Base-by-base conservation (phyloP, 2,329 filamentous ascomycete genomes). In the Alternaria sp. region DNA sequence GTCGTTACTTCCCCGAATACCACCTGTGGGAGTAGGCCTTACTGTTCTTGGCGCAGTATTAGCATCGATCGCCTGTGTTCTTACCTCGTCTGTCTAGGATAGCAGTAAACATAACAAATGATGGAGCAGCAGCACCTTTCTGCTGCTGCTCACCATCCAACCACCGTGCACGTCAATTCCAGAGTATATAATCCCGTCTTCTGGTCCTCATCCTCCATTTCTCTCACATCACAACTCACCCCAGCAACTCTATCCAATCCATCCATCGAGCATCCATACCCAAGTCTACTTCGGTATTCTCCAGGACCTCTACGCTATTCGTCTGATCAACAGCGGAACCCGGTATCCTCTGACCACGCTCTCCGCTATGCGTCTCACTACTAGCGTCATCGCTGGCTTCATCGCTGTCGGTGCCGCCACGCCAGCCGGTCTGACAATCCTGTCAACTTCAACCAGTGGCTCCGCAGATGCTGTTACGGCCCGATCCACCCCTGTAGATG, bases 1-100 rank as follows among this genome's bases (percentile, higher is more conserved):
- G 81, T 47, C 59, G 62, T 5, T 88, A 86, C 66, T 89, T 90
- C 64, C 80, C 84, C 0, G 86, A 89, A 36, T 89, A 89, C 66
- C 77, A 83, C 59, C 63, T 69, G 5, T 82, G 78, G 78, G 47
- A 57, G 18, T 41, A 11, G 12, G 16, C 26, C 24, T 30, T 48
- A 8, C 59, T 26, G 4, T 38, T n/a, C 42, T 54, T 4, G 18
- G 20, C 6, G n/a, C 8, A 43, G 16, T 2, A n/a, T 5, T 34
- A 20, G 9, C 30, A 16, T 39, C 48, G n/a, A 16, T 30, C 16
- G 46, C 11, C 26, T 20, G 30, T 20, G 26, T 47, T 32, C 44
- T 16, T 36, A 30, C 54, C 41, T 39, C 36, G 8, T 20, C 18
- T 24, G 12, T 3, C 2, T 16, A 24, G 14, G 12, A 28, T n/a